Percentiles rank a stretch among this genome's conserved stretches.
These are phyloP conservation scores for Camelina neglecta DNA, from an alignment of 345 rosid genomes.

Conservation along the genomic window DNA sequence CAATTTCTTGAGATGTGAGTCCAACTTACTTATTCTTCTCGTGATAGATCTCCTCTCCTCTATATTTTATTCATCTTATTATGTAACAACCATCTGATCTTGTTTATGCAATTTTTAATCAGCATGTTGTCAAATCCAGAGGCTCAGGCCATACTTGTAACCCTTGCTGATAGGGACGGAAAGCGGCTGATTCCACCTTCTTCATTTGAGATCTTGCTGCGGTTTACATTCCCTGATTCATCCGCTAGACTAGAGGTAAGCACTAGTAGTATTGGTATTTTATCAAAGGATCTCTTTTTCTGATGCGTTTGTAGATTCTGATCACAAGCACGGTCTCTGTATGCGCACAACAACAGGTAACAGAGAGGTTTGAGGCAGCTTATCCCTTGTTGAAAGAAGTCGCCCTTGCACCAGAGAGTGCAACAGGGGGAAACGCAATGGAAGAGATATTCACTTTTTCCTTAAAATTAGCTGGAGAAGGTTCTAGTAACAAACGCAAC, in stretches of 20 bases:
- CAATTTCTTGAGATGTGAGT: no score
- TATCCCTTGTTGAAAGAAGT: not conserved
- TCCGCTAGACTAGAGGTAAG: not conserved
- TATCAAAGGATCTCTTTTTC: not conserved
- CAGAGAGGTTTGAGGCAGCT: not conserved
- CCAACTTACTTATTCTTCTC: no score
- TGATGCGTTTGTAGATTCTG: no score
- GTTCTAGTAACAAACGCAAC: no score
- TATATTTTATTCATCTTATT: no score
- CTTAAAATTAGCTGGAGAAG: not conserved
- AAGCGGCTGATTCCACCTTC: not conserved
- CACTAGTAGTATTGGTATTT: not conserved
- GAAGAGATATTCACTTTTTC: not conserved
- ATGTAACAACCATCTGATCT: not conserved
- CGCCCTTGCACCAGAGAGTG: not conserved
- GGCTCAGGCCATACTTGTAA: not conserved
- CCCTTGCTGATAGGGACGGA: not conserved
- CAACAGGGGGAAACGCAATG: not conserved
- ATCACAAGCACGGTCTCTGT: not conserved
- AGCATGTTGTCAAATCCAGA: not conserved
- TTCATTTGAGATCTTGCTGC: not conserved
- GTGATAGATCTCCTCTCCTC: no score
- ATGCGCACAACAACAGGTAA: not conserved
- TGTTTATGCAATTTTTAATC: not conserved
- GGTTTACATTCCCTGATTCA: not conserved